phyloP scores from a whole-genome alignment of 176 grass and related monocot genomes.

The Sorghum bicolor region Sorghum_bicolor_NCBIv3 NC_012872.2:1333001-1333500 shows the following conservation, averaged over 20 bases:
- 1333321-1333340: not conserved
- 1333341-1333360: not conserved
- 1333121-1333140: not conserved
- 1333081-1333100: not conserved
- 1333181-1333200: not conserved
- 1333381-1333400: not conserved
- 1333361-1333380: not conserved
- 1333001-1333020: not conserved
- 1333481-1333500: no score
- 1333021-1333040: not conserved
- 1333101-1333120: not conserved
- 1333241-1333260: not conserved
- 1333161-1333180: not conserved
- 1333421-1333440: not conserved
- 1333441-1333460: not conserved
- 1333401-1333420: not conserved
- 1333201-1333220: not conserved
- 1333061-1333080: not conserved
- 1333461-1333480: constrained; percentile 10
- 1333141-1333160: not conserved
- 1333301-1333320: not conserved
- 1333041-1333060: constrained; percentile 7
- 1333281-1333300: not conserved
- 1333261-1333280: not conserved
- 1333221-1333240: not conserved